Percentiles rank a stretch among this genome's conserved stretches.
Conservation (phyloP, 306 rosid species). For the Cucurbita moschata region DNA sequence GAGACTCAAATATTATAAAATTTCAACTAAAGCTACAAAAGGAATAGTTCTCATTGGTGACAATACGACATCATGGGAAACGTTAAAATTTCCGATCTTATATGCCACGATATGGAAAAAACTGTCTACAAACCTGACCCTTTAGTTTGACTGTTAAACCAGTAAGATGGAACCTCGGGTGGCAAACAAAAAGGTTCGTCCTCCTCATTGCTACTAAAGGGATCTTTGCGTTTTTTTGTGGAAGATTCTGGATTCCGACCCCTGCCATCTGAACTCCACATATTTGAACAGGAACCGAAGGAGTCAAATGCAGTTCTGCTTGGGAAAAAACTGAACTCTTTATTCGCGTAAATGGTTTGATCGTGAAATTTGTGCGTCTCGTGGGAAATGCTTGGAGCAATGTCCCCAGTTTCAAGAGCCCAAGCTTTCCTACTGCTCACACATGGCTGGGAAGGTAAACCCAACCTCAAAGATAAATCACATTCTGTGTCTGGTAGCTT, state of each 20-base stretch:
- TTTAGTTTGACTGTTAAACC: constrained; percentile 30
- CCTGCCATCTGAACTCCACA: constrained; percentile 38
- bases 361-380: constrained; percentile 35
- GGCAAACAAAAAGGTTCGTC: constrained; percentile 71
- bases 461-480: constrained; percentile 78
- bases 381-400: constrained; percentile 35
- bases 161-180: constrained; percentile 56
- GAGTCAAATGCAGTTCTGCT: constrained; percentile 32
- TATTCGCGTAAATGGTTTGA: constrained; percentile 21
- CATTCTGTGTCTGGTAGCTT: constrained; percentile 36
- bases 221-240: constrained; percentile 53
- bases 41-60: constrained; percentile 6
- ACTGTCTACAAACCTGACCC: constrained; percentile 68
- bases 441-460: constrained; percentile 33
- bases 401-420: constrained; percentile 37
- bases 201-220: constrained; percentile 40
- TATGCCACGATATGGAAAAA: constrained; percentile 35
- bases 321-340: constrained; percentile 53
- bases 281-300: constrained; percentile 27
- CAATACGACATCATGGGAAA: constrained; percentile 25
- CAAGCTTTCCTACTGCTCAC: constrained; percentile 28
- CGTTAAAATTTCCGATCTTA: constrained; percentile 30
- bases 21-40: constrained; percentile 24
- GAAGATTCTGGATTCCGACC: constrained; percentile 37
- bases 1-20: constrained; percentile 7